Conservation (phyloP, 768 basidiomycete species). For the Podaxis carcinomalis region DNA sequence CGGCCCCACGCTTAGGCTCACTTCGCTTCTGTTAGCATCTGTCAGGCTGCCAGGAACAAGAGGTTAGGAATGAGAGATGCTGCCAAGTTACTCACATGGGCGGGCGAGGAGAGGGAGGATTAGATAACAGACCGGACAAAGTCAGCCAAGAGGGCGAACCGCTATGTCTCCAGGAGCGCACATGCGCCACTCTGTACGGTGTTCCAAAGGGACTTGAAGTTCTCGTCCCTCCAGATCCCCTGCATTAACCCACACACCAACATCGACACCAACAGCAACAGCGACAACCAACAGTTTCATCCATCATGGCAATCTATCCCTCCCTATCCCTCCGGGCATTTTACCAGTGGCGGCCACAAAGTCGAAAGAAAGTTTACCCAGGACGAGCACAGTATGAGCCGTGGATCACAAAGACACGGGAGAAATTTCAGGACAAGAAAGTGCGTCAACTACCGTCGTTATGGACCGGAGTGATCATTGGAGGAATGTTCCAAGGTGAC, state of each 20-base stretch:
- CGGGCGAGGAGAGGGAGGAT: no score
- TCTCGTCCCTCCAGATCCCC: no score
- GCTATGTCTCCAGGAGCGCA: no score
- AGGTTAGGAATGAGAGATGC: no score
- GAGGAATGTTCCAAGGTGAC: not conserved
- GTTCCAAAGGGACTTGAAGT: no score
- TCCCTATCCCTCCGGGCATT: not conserved
- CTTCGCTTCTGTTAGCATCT: no score
- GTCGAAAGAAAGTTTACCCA: not conserved
- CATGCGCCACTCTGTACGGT: no score
- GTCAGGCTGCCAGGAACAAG: no score
- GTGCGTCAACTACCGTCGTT: not conserved
- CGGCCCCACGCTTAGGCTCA: no score
- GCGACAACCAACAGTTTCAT: not conserved
- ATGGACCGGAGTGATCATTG: not conserved
- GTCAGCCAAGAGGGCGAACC: no score
- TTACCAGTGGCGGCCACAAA: not conserved
- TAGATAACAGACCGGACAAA: no score
- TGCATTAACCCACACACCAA: not conserved
- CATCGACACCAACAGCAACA: not conserved
- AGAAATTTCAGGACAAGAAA: not conserved
- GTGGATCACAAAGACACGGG: not conserved
- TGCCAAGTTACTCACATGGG: no score
- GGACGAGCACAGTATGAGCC: not conserved
- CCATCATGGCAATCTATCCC: not conserved